Conservation (phyloP, 2,329 filamentous ascomycete genomes). For the Phoma sp. region DNA sequence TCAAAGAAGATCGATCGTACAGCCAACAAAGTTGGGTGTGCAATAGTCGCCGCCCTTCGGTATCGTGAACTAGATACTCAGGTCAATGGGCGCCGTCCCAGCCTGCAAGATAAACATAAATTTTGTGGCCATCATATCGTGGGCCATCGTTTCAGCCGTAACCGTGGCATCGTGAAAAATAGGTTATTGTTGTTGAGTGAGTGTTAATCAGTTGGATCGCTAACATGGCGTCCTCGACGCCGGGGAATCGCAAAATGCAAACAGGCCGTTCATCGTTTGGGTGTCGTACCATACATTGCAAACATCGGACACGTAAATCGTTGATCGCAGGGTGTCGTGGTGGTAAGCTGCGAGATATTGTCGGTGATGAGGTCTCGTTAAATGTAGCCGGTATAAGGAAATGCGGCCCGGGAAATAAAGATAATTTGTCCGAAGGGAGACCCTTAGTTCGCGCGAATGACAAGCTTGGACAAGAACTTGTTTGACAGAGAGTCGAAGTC, state of each 20-base stretch:
- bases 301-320: slow-evolving; percentile 41
- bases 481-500: slow-evolving; percentile 96
- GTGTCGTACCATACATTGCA: slow-evolving; percentile 43
- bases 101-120: slow-evolving; percentile 13
- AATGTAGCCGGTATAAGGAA: slow-evolving; percentile 21
- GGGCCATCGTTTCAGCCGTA: slow-evolving; percentile 38
- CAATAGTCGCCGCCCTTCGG: slow-evolving; percentile 1
- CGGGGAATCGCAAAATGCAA: slow-evolving; percentile 48
- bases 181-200: slow-evolving; percentile 25
- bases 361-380: slow-evolving; percentile 35
- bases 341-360: slow-evolving; percentile 32
- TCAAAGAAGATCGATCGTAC: slow-evolving; percentile 17
- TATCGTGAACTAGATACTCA: slow-evolving; percentile 18
- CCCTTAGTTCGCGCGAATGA: slow-evolving; percentile 85
- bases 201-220: slow-evolving; percentile 42
- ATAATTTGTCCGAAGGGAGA: slow-evolving; percentile 13
- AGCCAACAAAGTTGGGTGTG: slow-evolving; percentile 15
- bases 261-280: slow-evolving; percentile 41
- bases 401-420: slow-evolving; percentile 27
- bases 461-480: slow-evolving; percentile 95
- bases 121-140: slow-evolving; percentile 29
- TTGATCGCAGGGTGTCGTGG: slow-evolving; percentile 40
- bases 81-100: slow-evolving; percentile 8
- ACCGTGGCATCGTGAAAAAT: slow-evolving; percentile 34
- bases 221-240: slow-evolving; percentile 45